Percentiles rank a stretch among this genome's conserved stretches.
Conservation (phyloP, 805 yeast species). For the Wickerhamiella sorbophila region DNA sequence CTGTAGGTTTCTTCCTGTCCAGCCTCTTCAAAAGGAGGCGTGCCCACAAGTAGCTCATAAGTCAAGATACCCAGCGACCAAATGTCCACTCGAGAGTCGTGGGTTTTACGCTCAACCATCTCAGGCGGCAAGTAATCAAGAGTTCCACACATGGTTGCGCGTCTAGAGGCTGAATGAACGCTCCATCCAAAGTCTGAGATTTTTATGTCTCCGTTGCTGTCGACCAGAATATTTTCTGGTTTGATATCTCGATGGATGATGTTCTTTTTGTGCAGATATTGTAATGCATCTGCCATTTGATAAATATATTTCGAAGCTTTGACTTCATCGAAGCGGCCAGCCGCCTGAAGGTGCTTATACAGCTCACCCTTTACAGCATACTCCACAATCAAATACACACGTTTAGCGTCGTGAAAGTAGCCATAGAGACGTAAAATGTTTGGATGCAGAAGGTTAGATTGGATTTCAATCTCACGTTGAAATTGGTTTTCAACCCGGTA, state of each 20-base stretch:
- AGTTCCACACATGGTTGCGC: conserved; percentile 88
- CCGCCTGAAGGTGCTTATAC: conserved; percentile 50
- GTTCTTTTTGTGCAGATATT: conserved; percentile 61
- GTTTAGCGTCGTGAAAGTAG: conserved; percentile 64
- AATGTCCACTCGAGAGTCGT: conserved; percentile 65
- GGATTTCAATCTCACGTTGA: conserved; percentile 84
- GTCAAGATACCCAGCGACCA: conserved; percentile 88
- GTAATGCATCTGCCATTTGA: conserved; percentile 71
- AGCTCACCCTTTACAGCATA: conserved; percentile 79
- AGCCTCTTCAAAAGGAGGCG: conserved; percentile 83
- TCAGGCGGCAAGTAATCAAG: conserved; percentile 92
- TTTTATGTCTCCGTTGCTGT: conserved; percentile 61
- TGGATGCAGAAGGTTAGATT: conserved; percentile 57
- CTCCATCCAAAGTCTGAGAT: conserved; percentile 96
- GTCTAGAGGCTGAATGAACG: conserved; percentile 45
- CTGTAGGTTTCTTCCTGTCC: conserved; percentile 59
- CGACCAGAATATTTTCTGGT: conserved; percentile 80
- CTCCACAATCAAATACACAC: conserved; percentile 75
- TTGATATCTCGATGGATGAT: conserved; percentile 87
- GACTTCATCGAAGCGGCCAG: conserved; percentile 52
- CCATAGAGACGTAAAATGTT: conserved; percentile 72
- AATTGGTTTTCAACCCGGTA: conserved; percentile 74
- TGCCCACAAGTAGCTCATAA: conserved; percentile 75
- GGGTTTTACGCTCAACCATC: conserved; percentile 71
- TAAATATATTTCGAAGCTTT: conserved; percentile 60